A percentile compares a stretch with the other conserved stretches of the same genome.
These are phyloP conservation scores for Cymbidium sinense DNA, from an alignment of 106 monocot species.

Conservation along the genomic window DNA sequence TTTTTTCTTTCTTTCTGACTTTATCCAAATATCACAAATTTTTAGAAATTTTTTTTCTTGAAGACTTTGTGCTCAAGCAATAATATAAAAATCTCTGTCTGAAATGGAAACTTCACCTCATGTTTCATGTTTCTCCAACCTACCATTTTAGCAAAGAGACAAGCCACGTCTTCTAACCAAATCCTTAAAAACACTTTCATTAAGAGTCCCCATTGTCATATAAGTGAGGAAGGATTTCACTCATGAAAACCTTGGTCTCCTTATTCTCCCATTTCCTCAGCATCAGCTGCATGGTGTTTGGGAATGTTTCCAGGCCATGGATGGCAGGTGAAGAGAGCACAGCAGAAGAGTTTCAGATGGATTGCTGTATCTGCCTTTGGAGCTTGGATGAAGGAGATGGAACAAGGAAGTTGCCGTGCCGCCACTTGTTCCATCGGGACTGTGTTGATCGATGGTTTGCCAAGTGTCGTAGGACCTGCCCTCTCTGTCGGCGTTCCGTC, in stretches of 20 bases:
- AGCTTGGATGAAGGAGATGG: slow-evolving; percentile 26
- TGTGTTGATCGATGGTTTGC: slow-evolving; percentile 52
- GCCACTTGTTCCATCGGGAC: slow-evolving; percentile 45
- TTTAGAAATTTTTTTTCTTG: background rate
- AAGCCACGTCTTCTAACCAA: no score
- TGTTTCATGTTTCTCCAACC: background rate
- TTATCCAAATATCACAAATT: slow-evolving; percentile 4
- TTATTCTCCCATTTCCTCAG: background rate
- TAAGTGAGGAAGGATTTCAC: background rate
- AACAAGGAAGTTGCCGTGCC: slow-evolving; percentile 32
- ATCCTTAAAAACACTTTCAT: background rate
- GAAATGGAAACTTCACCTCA: background rate
- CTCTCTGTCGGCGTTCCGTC: slow-evolving; percentile 41
- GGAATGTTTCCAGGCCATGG: background rate
- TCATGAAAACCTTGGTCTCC: background rate
- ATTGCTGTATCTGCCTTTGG: slow-evolving; percentile 10
- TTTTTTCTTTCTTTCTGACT: background rate
- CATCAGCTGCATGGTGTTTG: background rate
- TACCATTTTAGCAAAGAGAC: background rate
- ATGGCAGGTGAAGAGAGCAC: background rate
- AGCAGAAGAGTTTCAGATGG: background rate
- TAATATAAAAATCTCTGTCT: no score
- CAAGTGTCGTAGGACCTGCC: slow-evolving; percentile 38
- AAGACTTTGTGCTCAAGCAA: background rate
- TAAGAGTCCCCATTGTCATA: background rate